Percentiles rank a stretch among this genome's conserved stretches.
Conservation (phyloP, 1,284 basidiomycete species). For the Rugosomyces carneus region DNA sequence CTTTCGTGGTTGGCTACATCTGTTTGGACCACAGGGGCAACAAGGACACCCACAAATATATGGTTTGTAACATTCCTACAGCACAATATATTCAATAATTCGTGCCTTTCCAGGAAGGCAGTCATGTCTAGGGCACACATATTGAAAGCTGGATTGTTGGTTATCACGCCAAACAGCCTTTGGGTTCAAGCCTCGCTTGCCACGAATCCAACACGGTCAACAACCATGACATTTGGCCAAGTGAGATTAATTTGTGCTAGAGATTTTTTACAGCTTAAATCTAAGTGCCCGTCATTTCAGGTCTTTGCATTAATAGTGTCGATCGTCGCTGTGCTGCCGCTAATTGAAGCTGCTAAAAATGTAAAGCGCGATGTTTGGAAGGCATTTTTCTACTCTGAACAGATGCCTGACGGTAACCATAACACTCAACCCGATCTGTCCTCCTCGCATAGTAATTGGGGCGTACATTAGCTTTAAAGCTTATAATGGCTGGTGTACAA, state of each 20-base stretch:
- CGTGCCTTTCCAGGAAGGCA: neutral
- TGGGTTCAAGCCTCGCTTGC: neutral
- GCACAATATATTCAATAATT: no score
- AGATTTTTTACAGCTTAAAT: neutral
- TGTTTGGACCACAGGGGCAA: neutral
- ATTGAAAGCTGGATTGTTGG: neutral
- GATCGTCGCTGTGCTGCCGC: neutral
- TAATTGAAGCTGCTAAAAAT: constrained; percentile 1
- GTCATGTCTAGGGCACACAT: neutral
- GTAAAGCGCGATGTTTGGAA: constrained; percentile 1
- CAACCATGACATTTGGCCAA: constrained; percentile 8
- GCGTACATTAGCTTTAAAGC: no score
- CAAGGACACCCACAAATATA: neutral
- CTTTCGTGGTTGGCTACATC: constrained; percentile 8
- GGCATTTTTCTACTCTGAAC: neutral
- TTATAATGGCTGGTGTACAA: no score
- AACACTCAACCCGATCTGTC: neutral
- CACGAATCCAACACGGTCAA: neutral
- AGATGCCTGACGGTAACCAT: neutral
- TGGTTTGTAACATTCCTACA: no score
- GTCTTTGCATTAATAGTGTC: constrained; percentile 6
- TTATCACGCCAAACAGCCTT: neutral
- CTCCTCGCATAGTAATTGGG: no score
- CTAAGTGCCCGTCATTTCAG: neutral
- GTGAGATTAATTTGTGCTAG: no score